phyloP scores from a whole-genome alignment of 2,329 filamentous ascomycete genomes.

The Diaporthe sp. region DNA sequence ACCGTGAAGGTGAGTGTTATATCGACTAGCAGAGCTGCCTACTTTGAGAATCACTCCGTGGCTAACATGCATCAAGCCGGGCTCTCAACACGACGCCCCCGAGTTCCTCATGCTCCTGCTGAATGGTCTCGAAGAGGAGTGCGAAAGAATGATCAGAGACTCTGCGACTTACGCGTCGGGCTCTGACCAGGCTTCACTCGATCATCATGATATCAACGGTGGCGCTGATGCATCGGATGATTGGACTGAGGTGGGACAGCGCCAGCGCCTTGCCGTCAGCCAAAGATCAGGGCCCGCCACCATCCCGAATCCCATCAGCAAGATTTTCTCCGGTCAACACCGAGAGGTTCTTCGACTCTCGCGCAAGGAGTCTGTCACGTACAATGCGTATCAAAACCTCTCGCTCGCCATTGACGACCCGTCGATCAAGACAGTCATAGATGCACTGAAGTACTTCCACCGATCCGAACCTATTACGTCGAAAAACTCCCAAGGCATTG shows the following conservation, averaged over 20 bases:
- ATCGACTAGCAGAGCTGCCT: conserved; percentile 28
- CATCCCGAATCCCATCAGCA: conserved; percentile 86
- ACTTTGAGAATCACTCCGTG: neutral
- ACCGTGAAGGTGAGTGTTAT: conserved; percentile 82
- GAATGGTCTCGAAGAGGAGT: conserved; percentile 94
- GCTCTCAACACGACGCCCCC: conserved; percentile 97
- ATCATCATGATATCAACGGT: conserved; percentile 41
- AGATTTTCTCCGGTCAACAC: conserved; percentile 84
- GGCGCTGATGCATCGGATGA: conserved; percentile 61
- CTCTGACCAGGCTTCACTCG: conserved; percentile 7
- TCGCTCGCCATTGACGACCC: conserved; percentile 94
- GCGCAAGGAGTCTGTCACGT: conserved; percentile 90
- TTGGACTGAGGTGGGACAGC: conserved; percentile 96
- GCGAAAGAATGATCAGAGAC: conserved; percentile 76
- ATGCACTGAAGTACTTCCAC: conserved; percentile 89
- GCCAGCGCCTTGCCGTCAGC: conserved; percentile 89
- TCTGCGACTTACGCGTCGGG: conserved; percentile 11
- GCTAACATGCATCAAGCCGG: conserved; percentile 71
- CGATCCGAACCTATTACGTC: conserved; percentile 87
- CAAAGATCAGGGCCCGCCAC: conserved; percentile 84
- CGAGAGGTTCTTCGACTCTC: conserved; percentile 88
- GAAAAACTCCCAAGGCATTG: conserved; percentile 84
- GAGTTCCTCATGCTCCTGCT: conserved; percentile 96
- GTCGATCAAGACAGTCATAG: conserved; percentile 90
- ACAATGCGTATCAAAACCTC: conserved; percentile 93